Percentiles rank a stretch among this genome's conserved stretches.
Evolutionary conservation across 1,284 basidiomycete species (phyloP).

Genomic region (Trametes sp.): DNA sequence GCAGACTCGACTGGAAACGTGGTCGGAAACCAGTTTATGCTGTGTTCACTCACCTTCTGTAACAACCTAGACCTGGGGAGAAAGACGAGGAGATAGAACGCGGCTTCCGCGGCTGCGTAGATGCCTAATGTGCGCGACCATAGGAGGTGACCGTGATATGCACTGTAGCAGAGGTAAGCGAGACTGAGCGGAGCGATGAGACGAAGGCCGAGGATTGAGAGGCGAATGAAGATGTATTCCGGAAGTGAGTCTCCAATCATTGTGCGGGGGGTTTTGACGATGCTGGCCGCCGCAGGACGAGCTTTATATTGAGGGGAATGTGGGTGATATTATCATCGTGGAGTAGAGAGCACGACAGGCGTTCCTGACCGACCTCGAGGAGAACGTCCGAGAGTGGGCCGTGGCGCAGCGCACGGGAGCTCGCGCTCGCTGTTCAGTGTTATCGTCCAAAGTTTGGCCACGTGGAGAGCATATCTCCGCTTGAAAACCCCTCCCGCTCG

Average conservation of each 20-base stretch:
- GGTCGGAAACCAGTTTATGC: no score
- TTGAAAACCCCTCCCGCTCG: not conserved
- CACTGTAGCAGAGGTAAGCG: constrained; percentile 45
- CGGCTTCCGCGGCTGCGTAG: constrained; percentile 52
- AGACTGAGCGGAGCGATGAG: constrained; percentile 58
- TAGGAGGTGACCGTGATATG: constrained; percentile 38
- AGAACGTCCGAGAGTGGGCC: not conserved
- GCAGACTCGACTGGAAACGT: no score
- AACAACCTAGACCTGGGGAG: constrained; percentile 52
- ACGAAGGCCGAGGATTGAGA: constrained; percentile 55
- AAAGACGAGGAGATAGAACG: constrained; percentile 59
- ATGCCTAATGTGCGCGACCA: constrained; percentile 42
- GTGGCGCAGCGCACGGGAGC: not conserved
- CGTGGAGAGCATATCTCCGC: not conserved
- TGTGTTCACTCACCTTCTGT: constrained; percentile 49
- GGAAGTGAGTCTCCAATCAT: constrained; percentile 49
- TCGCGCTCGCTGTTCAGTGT: not conserved
- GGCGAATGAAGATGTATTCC: constrained; percentile 63
- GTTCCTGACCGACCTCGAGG: constrained; percentile 19
- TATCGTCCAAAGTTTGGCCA: no score
- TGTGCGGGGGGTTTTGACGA: not conserved
- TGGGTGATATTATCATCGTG: constrained; percentile 20
- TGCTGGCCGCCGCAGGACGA: not conserved
- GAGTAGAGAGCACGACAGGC: constrained; percentile 7
- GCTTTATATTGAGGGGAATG: constrained; percentile 1